Conservation (phyloP, 345 rosid species). For the Salix purpurea region DNA sequence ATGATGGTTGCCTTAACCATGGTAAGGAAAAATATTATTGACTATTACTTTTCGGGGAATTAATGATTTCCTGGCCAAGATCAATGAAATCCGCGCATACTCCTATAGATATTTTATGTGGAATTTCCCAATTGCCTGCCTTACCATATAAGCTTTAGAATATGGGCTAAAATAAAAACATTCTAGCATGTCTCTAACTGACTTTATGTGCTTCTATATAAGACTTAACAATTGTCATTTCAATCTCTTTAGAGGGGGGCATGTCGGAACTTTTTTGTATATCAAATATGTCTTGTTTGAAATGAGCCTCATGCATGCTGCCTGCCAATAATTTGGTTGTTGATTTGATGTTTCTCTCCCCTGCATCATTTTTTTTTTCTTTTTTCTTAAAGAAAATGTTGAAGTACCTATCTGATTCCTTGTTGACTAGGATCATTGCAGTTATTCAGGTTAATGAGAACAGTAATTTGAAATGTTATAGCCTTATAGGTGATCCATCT, state of each 20-base stretch:
- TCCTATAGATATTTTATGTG: background rate
- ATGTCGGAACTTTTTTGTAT: background rate
- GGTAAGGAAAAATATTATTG: constrained; percentile 12
- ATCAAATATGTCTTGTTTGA: background rate
- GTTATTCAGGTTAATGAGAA: background rate
- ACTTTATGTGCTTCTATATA: background rate
- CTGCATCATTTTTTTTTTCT: background rate
- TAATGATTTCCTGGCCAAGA: background rate
- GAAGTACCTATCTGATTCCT: background rate
- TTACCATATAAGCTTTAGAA: background rate
- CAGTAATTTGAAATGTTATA: background rate
- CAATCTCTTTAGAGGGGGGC: background rate
- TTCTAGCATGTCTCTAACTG: background rate
- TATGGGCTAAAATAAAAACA: background rate
- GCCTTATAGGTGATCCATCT: background rate
- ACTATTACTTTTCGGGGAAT: background rate
- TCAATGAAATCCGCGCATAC: background rate
- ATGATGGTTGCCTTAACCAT: constrained; percentile 5
- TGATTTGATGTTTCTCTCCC: background rate
- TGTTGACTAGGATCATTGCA: background rate
- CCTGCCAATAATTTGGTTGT: background rate
- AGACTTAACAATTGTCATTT: background rate
- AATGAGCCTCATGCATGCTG: background rate
- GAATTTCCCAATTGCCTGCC: background rate
- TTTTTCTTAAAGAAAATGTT: background rate